Percentiles rank a stretch among this genome's conserved stretches.
Conservation (phyloP, 768 basidiomycete genomes). For the Russula sp. region DNA sequence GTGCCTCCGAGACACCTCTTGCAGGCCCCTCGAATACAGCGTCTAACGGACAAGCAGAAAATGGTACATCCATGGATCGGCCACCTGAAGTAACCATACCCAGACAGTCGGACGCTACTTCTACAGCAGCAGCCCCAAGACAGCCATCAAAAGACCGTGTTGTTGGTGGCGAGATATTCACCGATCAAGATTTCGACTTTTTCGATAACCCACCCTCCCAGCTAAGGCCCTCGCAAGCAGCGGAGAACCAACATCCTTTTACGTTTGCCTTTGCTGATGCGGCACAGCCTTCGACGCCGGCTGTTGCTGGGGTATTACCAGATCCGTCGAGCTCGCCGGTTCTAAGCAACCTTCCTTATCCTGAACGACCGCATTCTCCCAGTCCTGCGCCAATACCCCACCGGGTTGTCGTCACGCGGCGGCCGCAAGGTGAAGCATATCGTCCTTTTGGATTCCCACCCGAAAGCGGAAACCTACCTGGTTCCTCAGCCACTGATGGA, state of each 20-base stretch:
- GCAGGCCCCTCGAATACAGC: slow-evolving; percentile 14
- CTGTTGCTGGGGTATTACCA: slow-evolving; percentile 7
- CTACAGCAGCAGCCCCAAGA: neutral
- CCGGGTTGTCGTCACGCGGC: slow-evolving; percentile 6
- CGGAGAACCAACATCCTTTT: slow-evolving; percentile 22
- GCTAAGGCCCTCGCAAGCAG: slow-evolving; percentile 1
- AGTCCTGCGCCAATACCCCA: slow-evolving; percentile 21
- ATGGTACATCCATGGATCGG: neutral
- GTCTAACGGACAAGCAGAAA: neutral
- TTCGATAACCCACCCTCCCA: slow-evolving; percentile 22
- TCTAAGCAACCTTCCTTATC: slow-evolving; percentile 18
- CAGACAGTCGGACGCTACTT: slow-evolving; percentile 1
- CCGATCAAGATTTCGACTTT: slow-evolving; percentile 25
- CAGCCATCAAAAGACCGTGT: slow-evolving; percentile 3
- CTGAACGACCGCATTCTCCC: slow-evolving; percentile 23
- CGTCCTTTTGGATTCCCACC: slow-evolving; percentile 20
- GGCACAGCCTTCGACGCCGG: slow-evolving; percentile 14
- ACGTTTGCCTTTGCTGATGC: slow-evolving; percentile 20
- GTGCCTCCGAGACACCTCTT: slow-evolving; percentile 17
- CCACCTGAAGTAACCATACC: neutral
- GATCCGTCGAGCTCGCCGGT: slow-evolving; percentile 14
- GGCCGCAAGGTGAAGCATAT: slow-evolving; percentile 15
- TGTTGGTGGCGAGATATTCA: slow-evolving; percentile 22
- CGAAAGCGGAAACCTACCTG: slow-evolving; percentile 13
- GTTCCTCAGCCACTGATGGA: slow-evolving; percentile 10